Conservation (phyloP, 768 basidiomycete genomes). For the Sporobolomyces pararoseus region DNA sequence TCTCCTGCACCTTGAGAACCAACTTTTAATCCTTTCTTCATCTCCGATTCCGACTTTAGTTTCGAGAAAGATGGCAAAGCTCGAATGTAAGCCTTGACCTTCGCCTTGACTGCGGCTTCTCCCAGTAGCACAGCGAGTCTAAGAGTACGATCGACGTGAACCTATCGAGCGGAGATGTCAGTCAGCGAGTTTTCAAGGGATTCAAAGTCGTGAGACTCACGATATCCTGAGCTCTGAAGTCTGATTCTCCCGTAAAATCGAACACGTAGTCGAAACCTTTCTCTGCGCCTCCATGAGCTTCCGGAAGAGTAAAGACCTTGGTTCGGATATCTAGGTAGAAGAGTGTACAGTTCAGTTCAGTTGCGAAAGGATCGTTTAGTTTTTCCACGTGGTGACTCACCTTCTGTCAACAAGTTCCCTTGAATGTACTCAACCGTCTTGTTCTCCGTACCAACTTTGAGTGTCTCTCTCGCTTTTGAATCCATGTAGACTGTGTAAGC, state of each 20-base stretch:
- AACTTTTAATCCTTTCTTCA: constrained; percentile 22
- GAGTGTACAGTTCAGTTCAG: too few relatives aligned
- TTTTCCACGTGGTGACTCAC: too few relatives aligned
- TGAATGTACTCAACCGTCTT: constrained; percentile 28
- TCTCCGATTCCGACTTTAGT: constrained; percentile 12
- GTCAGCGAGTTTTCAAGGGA: too few relatives aligned
- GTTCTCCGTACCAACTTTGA: constrained; percentile 1
- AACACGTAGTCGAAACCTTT: constrained; percentile 32
- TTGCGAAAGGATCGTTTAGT: too few relatives aligned
- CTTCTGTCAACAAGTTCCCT: constrained; percentile 29
- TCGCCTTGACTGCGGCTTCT: constrained; percentile 1
- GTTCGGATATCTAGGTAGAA: constrained; percentile 23
- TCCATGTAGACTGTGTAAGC: constrained; percentile 36
- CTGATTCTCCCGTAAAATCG: constrained; percentile 36
- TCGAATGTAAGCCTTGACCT: constrained; percentile 23
- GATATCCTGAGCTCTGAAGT: constrained; percentile 19
- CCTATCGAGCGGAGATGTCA: neutral
- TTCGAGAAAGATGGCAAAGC: constrained; percentile 17
- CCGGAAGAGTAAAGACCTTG: constrained; percentile 27
- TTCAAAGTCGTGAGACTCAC: constrained; percentile 8
- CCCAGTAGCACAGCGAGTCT: constrained; percentile 28
- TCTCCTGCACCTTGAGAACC: constrained; percentile 1
- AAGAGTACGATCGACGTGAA: constrained; percentile 36
- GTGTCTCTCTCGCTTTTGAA: neutral
- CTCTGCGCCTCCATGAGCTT: neutral